Percentiles rank a stretch among this genome's conserved stretches.
Conservation (phyloP, 2,329 filamentous ascomycete genomes). For the Chaetomium sp. region DNA sequence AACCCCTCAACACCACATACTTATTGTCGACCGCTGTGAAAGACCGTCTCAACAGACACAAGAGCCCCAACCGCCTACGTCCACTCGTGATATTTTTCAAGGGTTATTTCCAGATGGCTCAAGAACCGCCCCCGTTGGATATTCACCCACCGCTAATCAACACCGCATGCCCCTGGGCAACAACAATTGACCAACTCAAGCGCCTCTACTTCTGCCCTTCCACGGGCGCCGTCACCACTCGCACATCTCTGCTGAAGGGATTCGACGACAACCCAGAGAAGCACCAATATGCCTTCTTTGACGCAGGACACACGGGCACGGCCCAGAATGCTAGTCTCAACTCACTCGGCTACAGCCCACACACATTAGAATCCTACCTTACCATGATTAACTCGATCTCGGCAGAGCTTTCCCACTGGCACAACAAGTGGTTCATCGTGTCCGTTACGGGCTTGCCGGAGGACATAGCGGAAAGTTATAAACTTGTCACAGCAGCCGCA, state of each 20-base stretch:
- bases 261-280: conserved; percentile 54
- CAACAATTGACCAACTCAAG: conserved; percentile 53
- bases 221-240: conserved; percentile 68
- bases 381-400: conserved; percentile 45
- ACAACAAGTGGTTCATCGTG: conserved; percentile 56
- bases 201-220: conserved; percentile 53
- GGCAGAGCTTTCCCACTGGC: conserved; percentile 2
- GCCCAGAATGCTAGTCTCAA: conserved; percentile 49
- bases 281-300: conserved; percentile 64
- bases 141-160: conserved; percentile 65
- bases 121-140: conserved; percentile 40
- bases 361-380: conserved; percentile 54
- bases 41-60: not conserved
- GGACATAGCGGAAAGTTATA: conserved; percentile 53
- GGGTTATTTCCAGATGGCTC: conserved; percentile 12
- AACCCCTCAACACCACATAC: not conserved
- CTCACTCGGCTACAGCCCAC: conserved; percentile 67
- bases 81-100: not conserved
- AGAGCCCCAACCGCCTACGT: not conserved
- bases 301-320: conserved; percentile 26
- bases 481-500: conserved; percentile 37
- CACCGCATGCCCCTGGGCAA: conserved; percentile 71
- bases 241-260: conserved; percentile 59
- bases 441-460: conserved; percentile 60
- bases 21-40: not conserved